phyloP scores from a whole-genome alignment of 768 basidiomycete genomes.

The Mycena crocata region DNA sequence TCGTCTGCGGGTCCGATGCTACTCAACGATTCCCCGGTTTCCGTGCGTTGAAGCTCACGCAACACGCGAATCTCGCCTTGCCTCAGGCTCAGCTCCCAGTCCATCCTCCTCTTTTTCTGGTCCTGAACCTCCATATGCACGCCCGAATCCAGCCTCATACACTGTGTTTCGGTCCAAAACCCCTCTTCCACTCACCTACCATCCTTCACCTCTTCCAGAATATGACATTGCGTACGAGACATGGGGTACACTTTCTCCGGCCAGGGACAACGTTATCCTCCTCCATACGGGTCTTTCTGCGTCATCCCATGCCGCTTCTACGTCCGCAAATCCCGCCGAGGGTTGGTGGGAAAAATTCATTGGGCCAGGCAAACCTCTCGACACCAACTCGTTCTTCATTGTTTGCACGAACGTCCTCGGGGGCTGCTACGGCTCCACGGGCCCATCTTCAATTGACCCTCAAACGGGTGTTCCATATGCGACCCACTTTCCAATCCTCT shows the following conservation, averaged over 20 bases:
- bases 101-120: conserved; percentile 56
- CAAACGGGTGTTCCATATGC: conserved; percentile 79
- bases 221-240: conserved; percentile 97
- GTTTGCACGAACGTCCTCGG: conserved; percentile 97
- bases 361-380: conserved; percentile 92
- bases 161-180: conserved; percentile 68
- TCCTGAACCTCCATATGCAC: conserved; percentile 86
- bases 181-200: conserved; percentile 75
- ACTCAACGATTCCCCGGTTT: conserved; percentile 53
- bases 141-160: conserved; percentile 83
- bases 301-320: conserved; percentile 93
- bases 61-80: conserved; percentile 67
- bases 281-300: conserved; percentile 97
- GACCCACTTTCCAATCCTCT: conserved; percentile 90
- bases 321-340: conserved; percentile 76
- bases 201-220: conserved; percentile 63
- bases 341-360: conserved; percentile 99
- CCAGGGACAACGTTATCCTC: conserved; percentile 89
- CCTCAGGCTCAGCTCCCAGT: conserved; percentile 43
- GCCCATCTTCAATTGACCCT: conserved; percentile 87
- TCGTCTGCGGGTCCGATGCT: conserved; percentile 16
- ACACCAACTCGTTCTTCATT: conserved; percentile 92
- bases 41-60: conserved; percentile 89
- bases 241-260: conserved; percentile 89
- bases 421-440: conserved; percentile 97